These are phyloP conservation scores for Spencermartinsiella ligniputridi DNA, from an alignment of 1,139 yeast genomes.

Conservation along the genomic window DNA sequence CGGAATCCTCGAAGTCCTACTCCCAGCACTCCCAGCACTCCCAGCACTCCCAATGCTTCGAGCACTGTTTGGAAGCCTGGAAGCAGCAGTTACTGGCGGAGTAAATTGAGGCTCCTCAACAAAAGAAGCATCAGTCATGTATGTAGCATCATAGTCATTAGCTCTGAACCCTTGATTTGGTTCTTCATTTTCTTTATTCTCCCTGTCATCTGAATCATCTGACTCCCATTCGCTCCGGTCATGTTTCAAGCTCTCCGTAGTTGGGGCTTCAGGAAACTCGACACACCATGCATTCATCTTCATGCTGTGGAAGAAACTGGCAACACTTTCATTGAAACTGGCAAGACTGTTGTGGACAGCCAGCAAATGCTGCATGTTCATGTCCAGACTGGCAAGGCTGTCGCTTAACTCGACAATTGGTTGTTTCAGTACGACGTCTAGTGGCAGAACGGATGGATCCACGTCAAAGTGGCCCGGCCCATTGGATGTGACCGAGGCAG, in stretches of 20 bases:
- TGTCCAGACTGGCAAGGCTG: conserved; percentile 49
- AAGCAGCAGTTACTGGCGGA: conserved; percentile 2
- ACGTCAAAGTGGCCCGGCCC: conserved; percentile 20
- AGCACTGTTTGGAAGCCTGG: not conserved
- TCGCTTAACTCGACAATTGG: conserved; percentile 44
- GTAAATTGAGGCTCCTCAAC: conserved; percentile 12
- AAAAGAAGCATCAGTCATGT: conserved; percentile 21
- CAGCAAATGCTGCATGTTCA: conserved; percentile 46
- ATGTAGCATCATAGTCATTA: conserved; percentile 12
- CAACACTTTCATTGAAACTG: conserved; percentile 59
- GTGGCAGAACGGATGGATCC: conserved; percentile 17
- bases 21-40: conserved; percentile 1
- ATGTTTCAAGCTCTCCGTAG: conserved; percentile 25
- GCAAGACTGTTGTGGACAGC: conserved; percentile 48
- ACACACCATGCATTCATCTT: conserved; percentile 69
- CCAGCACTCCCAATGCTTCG: not conserved
- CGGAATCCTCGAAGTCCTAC: conserved; percentile 5
- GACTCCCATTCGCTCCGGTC: conserved; percentile 11
- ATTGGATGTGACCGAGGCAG: conserved; percentile 24
- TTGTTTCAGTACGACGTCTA: conserved; percentile 23
- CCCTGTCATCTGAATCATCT: too few relatives aligned
- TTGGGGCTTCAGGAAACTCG: conserved; percentile 49
- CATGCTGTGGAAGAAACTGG: conserved; percentile 58
- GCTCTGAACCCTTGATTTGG: not conserved
- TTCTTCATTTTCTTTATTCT: conserved; percentile 9